Conservation (phyloP, 2,329 filamentous ascomycete species). For the Sporothrix pallida region DNA sequence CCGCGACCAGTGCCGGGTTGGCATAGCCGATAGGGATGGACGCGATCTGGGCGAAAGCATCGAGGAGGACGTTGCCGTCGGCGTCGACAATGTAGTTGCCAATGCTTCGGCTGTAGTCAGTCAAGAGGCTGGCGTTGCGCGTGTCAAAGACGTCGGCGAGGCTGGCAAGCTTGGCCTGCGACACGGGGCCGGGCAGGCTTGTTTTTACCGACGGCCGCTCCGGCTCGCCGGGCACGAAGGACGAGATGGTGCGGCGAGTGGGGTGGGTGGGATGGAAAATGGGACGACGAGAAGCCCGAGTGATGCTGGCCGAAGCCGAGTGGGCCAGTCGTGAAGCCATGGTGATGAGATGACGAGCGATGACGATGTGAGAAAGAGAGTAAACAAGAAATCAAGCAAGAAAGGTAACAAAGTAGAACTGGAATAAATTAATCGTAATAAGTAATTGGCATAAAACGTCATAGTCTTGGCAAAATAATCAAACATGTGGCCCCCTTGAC, state of each 20-base stretch:
- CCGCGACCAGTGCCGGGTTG: constrained; percentile 75
- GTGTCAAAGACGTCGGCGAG: constrained; percentile 84
- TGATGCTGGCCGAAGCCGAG: constrained; percentile 18
- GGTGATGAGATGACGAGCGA: neutral
- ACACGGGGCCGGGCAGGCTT: constrained; percentile 77
- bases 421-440: too few relatives aligned
- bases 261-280: neutral
- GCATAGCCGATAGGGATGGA: constrained; percentile 94
- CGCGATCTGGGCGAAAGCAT: constrained; percentile 88
- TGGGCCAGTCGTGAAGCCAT: constrained; percentile 12
- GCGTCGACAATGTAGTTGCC: constrained; percentile 82
- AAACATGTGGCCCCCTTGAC: neutral
- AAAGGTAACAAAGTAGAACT: too few relatives aligned
- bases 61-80: constrained; percentile 73
- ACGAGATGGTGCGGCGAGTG: constrained; percentile 5
- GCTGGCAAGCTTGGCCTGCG: constrained; percentile 70
- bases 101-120: constrained; percentile 73
- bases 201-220: constrained; percentile 60
- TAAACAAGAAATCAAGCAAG: too few relatives aligned
- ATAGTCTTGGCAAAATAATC: neutral
- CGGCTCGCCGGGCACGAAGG: constrained; percentile 51
- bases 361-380: neutral
- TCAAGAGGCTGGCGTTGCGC: constrained; percentile 80
- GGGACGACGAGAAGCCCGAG: neutral
- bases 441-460: neutral